Percentiles rank a stretch among this genome's conserved stretches.
Conservation (phyloP, 371 early-diverging fungal genomes). For the Lichtheimia hyalospora region DNA sequence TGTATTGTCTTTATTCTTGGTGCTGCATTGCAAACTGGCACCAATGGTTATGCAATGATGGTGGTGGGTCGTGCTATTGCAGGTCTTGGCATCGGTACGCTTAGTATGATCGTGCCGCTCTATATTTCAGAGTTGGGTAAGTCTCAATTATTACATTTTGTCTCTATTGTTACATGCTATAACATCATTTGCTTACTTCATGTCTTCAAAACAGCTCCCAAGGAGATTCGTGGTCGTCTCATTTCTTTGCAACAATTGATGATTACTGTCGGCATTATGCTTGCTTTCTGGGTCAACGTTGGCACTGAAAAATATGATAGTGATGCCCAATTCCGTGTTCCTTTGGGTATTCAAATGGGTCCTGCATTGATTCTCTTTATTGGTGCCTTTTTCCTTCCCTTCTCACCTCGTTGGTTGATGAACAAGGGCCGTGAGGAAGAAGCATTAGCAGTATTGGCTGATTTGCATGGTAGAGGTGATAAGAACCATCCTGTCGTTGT, state of each 20-base stretch:
- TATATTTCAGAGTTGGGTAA: constrained; percentile 26
- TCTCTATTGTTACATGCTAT: neutral
- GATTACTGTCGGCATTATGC: constrained; percentile 51
- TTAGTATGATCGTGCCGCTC: constrained; percentile 60
- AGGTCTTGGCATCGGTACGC: constrained; percentile 83
- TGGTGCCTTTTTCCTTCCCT: constrained; percentile 57
- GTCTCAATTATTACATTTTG: neutral
- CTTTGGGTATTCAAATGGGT: constrained; percentile 51
- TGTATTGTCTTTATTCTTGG: constrained; percentile 37
- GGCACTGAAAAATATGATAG: constrained; percentile 30
- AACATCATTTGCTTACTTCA: neutral
- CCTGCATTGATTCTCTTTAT: constrained; percentile 46
- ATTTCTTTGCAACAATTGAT: constrained; percentile 48
- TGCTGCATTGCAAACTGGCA: constrained; percentile 55
- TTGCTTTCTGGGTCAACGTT: constrained; percentile 48
- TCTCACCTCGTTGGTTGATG: constrained; percentile 73
- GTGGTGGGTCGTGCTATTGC: constrained; percentile 68
- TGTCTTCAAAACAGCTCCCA: constrained; percentile 42
- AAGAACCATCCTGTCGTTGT: constrained; percentile 56
- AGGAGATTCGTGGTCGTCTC: constrained; percentile 52
- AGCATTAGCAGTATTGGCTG: constrained; percentile 72
- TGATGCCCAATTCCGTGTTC: constrained; percentile 48
- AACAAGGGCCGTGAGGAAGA: constrained; percentile 74
- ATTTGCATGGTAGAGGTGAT: constrained; percentile 66
- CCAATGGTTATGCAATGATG: constrained; percentile 54